Percentiles rank a stretch among this genome's conserved stretches.
Evolutionary conservation across 192 early-diverging fungal species (phyloP).

Genomic region (Coemansia sp.): DNA sequence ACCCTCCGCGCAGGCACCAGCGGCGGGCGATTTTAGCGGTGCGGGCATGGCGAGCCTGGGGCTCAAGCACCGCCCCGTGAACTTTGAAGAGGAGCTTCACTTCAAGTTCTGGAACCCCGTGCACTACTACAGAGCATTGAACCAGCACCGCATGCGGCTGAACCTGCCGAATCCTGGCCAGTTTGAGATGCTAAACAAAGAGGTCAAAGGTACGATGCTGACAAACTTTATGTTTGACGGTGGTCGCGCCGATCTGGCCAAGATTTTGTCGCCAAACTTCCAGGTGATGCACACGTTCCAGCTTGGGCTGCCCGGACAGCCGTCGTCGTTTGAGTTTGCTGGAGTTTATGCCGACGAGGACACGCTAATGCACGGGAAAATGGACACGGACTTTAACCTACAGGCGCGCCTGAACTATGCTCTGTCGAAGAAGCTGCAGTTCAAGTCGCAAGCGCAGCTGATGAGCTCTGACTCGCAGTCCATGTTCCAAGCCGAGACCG

Average conservation of each 20-base stretch:
- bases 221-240: conserved; percentile 92
- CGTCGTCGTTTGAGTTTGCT: conserved; percentile 90
- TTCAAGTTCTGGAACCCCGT: conserved; percentile 55
- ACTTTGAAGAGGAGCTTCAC: conserved; percentile 50
- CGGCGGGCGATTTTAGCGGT: conserved; percentile 6
- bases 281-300: conserved; percentile 90
- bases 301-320: conserved; percentile 76
- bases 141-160: conserved; percentile 49
- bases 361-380: conserved; percentile 86
- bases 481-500: conserved; percentile 90
- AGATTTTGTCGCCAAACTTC: conserved; percentile 92
- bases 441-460: conserved; percentile 66
- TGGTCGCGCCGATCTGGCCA: conserved; percentile 88
- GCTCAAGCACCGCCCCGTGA: conserved; percentile 20
- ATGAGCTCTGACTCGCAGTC: conserved; percentile 72
- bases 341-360: conserved; percentile 78
- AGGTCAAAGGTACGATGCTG: conserved; percentile 65
- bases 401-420: conserved; percentile 79
- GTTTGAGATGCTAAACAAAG: conserved; percentile 47
- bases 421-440: conserved; percentile 67
- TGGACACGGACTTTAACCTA: conserved; percentile 89
- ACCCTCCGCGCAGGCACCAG: conserved; percentile 2
- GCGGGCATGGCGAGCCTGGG: conserved; percentile 26
- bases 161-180: conserved; percentile 49
- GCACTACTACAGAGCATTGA: conserved; percentile 48